Conservation (phyloP, 2,329 filamentous ascomycete genomes). For the Xylaria multiplex region DNA sequence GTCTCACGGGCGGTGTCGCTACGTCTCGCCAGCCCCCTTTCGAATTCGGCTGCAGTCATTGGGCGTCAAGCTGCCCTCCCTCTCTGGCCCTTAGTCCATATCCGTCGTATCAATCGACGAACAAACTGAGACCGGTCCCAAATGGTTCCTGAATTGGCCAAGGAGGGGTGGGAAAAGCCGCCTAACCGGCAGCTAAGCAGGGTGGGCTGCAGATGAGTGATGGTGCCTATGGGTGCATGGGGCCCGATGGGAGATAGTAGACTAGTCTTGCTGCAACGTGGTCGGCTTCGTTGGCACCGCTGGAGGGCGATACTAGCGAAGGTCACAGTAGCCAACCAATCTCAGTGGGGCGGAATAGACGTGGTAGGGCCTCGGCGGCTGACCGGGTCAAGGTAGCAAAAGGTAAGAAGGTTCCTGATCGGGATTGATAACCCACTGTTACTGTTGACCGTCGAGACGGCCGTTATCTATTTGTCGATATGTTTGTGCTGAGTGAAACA, state of each 20-base stretch:
- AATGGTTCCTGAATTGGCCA: slow-evolving; percentile 47
- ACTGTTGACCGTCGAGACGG: slow-evolving; percentile 1
- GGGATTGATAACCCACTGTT: slow-evolving; percentile 7
- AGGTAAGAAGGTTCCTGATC: slow-evolving; percentile 19
- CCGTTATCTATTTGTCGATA: slow-evolving; percentile 13
- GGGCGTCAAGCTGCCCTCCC: slow-evolving; percentile 43
- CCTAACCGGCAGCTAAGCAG: slow-evolving; percentile 41
- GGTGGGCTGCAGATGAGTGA: slow-evolving; percentile 31
- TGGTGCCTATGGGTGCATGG: slow-evolving; percentile 35
- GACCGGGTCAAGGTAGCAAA: slow-evolving; percentile 10
- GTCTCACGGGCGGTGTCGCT: slow-evolving; percentile 22
- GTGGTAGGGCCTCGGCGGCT: slow-evolving; percentile 27
- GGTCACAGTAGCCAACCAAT: slow-evolving; percentile 42
- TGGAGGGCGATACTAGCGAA: slow-evolving; percentile 38
- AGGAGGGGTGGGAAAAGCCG: slow-evolving; percentile 41
- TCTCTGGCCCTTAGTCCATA: slow-evolving; percentile 25
- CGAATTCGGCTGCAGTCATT: slow-evolving; percentile 37
- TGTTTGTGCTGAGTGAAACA: slow-evolving; percentile 14
- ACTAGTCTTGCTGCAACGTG: slow-evolving; percentile 50
- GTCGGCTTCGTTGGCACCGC: slow-evolving; percentile 51
- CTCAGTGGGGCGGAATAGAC: slow-evolving; percentile 30
- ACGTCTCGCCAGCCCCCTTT: slow-evolving; percentile 24
- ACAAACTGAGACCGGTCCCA: slow-evolving; percentile 30
- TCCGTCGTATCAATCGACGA: slow-evolving; percentile 20
- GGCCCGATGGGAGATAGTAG: slow-evolving; percentile 40